Evolutionary conservation across 2,329 filamentous ascomycete species (phyloP).

Genomic region (Aspergillus fischeri): DNA sequence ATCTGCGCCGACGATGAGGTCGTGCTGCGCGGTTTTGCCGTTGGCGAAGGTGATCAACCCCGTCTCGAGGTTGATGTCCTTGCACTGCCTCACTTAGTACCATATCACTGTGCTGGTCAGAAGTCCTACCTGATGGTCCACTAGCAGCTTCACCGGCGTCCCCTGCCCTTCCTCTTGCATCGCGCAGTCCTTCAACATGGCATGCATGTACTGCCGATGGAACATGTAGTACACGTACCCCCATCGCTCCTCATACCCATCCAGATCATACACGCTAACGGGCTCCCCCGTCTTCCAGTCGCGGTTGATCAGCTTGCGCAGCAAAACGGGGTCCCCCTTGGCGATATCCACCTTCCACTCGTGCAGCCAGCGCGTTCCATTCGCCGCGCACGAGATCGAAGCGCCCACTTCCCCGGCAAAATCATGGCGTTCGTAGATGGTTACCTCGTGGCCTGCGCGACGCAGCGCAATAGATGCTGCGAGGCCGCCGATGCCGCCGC

Average conservation of each 20-base stretch:
- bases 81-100: slow-evolving; percentile 33
- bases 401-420: slow-evolving; percentile 66
- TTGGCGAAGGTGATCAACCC: slow-evolving; percentile 53
- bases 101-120: neutral
- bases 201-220: slow-evolving; percentile 65
- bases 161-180: slow-evolving; percentile 51
- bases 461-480: slow-evolving; percentile 50
- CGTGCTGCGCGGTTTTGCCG: slow-evolving; percentile 48
- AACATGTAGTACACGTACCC: slow-evolving; percentile 67
- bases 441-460: slow-evolving; percentile 52
- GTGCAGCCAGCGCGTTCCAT: slow-evolving; percentile 65
- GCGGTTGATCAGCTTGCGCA: slow-evolving; percentile 63
- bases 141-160: slow-evolving; percentile 48
- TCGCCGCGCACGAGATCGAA: slow-evolving; percentile 64
- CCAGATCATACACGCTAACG: slow-evolving; percentile 59
- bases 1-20: slow-evolving; percentile 61
- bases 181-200: slow-evolving; percentile 61
- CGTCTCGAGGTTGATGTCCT: slow-evolving; percentile 50
- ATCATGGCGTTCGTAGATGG: slow-evolving; percentile 63
- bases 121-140: slow-evolving; percentile 51
- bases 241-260: slow-evolving; percentile 63
- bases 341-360: slow-evolving; percentile 64
- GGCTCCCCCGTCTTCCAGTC: slow-evolving; percentile 68
- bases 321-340: slow-evolving; percentile 61
- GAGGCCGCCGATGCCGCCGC: slow-evolving; percentile 54